Evolutionary conservation across 176 grass and related monocot species (phyloP).

Genomic region (Triticum aestivum): IWGSC_CS_RefSeq_v2.1 NC_057808.1:260465689-260466188

Average conservation of each 20-base stretch:
- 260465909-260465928: not conserved
- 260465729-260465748: not conserved
- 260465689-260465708: not conserved
- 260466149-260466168: too few relatives aligned
- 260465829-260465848: not conserved
- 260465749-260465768: not conserved
- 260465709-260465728: not conserved
- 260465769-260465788: not conserved
- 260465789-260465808: not conserved
- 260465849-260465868: conserved; percentile 1
- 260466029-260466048: not conserved
- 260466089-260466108: too few relatives aligned
- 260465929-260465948: not conserved
- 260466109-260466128: not conserved
- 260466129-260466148: too few relatives aligned
- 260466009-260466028: not conserved
- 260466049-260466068: too few relatives aligned
- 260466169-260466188: too few relatives aligned
- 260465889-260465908: conserved; percentile 29
- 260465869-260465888: conserved; percentile 22
- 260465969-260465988: not conserved
- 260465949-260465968: not conserved
- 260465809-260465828: not conserved
- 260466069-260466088: too few relatives aligned
- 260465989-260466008: not conserved